Evolutionary conservation across 2,329 filamentous ascomycete genomes (phyloP).

Genomic region (Davidsoniella neocaledoniae): DNA sequence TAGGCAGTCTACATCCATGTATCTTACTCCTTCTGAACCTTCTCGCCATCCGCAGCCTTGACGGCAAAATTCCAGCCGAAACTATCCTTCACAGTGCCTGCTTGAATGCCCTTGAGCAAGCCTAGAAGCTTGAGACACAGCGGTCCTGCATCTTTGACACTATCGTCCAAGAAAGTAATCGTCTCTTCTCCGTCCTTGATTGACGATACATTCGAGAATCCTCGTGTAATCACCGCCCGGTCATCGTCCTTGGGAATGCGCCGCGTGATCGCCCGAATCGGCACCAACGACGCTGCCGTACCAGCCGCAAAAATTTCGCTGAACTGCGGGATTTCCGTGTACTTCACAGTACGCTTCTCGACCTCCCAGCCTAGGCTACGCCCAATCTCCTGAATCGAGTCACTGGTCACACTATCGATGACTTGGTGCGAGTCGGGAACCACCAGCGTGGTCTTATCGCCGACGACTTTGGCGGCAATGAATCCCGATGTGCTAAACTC

Average conservation of each 20-base stretch:
- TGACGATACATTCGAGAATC: constrained; percentile 4
- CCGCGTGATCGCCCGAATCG: constrained; percentile 79
- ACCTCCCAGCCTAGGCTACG: constrained; percentile 68
- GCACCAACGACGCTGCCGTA: constrained; percentile 79
- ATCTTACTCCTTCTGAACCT: constrained; percentile 19
- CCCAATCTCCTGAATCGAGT: constrained; percentile 61
- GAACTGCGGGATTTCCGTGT: constrained; percentile 36
- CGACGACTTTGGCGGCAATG: constrained; percentile 51
- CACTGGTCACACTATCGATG: constrained; percentile 72
- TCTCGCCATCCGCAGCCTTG: constrained; percentile 26
- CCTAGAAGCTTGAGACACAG: constrained; percentile 55
- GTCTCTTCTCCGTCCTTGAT: constrained; percentile 25
- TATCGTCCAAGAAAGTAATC: constrained; percentile 36
- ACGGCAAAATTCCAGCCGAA: constrained; percentile 53
- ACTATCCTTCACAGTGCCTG: constrained; percentile 58
- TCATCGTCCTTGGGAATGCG: constrained; percentile 25
- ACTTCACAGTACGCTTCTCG: constrained; percentile 57
- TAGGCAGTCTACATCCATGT: neutral
- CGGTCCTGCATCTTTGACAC: constrained; percentile 53
- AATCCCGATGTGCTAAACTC: constrained; percentile 95
- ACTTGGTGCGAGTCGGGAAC: constrained; percentile 79
- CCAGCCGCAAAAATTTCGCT: constrained; percentile 78
- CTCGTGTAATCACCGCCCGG: constrained; percentile 20
- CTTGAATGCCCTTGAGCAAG: constrained; percentile 72
- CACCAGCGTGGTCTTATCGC: constrained; percentile 41